These are phyloP conservation scores for Hypoxylon cercidicola DNA, from an alignment of 495 filamentous ascomycete genomes.

Conservation along the genomic window DNA sequence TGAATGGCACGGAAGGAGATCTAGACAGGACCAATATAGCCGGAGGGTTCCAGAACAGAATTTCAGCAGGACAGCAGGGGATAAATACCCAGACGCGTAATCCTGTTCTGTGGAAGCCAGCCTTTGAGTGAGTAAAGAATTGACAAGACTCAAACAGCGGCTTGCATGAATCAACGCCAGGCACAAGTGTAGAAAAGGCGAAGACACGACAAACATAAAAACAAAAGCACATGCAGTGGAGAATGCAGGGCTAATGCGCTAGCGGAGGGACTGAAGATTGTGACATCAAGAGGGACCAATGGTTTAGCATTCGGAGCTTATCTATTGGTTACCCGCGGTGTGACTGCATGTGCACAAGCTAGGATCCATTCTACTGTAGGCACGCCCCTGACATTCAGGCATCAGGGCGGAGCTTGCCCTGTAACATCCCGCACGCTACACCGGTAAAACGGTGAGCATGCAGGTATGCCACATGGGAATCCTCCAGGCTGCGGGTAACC, in stretches of 20 bases:
- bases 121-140: conserved; percentile 11
- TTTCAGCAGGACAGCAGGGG: background rate
- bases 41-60: background rate
- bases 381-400: conserved; percentile 3
- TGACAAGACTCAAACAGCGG: conserved; percentile 13
- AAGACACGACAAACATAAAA: conserved; percentile 27
- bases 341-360: conserved; percentile 12
- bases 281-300: no score
- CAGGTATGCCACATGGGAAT: background rate
- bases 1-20: background rate
- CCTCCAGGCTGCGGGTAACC: background rate
- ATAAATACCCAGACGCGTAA: background rate
- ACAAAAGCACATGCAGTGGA: conserved; percentile 18
- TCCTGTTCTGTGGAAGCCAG: background rate
- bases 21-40: background rate
- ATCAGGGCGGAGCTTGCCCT: conserved; percentile 7
- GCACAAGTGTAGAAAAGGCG: conserved; percentile 5
- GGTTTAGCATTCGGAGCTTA: conserved; percentile 22
- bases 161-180: conserved; percentile 4
- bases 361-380: conserved; percentile 13
- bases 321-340: conserved; percentile 37
- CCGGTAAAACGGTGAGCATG: background rate
- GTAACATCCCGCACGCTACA: conserved; percentile 7
- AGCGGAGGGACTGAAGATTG: background rate
- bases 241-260: no score